A percentile compares a stretch with the other conserved stretches of the same genome.
Conservation (phyloP, 257 asterid species). For the Solanum pennellii region DNA sequence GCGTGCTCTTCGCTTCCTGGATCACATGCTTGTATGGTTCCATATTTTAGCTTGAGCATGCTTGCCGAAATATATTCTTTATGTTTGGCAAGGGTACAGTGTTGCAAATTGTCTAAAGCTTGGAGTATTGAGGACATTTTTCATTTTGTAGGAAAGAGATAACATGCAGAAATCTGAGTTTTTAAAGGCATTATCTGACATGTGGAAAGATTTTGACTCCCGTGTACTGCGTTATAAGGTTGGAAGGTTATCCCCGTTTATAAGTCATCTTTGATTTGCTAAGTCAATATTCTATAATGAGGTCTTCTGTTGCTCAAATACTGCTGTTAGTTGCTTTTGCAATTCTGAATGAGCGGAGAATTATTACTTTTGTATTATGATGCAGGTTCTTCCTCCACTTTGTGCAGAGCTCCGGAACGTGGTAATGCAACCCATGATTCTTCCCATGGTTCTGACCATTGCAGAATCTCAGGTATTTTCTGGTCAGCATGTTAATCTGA, state of each 20-base stretch:
- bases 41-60: background rate
- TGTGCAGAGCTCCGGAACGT: constrained; percentile 96
- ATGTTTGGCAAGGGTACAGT: constrained; percentile 2
- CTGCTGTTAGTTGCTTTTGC: constrained; percentile 6
- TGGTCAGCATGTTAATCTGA: constrained; percentile 6
- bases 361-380: constrained; percentile 1
- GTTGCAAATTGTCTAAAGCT: background rate
- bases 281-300: background rate
- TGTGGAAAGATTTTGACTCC: constrained; percentile 98
- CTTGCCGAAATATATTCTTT: background rate
- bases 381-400: constrained; percentile 99
- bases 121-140: background rate
- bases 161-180: constrained; percentile 97
- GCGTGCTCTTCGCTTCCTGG: constrained; percentile 99
- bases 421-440: constrained; percentile 99
- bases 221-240: constrained; percentile 99
- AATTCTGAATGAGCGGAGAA: background rate
- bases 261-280: background rate
- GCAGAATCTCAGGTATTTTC: constrained; percentile 90
- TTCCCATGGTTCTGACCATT: constrained; percentile 97
- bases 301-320: background rate
- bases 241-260: constrained; percentile 1
- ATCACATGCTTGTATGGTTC: constrained; percentile 74
- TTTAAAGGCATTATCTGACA: constrained; percentile 90
- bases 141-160: constrained; percentile 85